Evolutionary conservation across 805 yeast species (phyloP).

Genomic region (Zygosaccharomyces kombuchaensis): DNA sequence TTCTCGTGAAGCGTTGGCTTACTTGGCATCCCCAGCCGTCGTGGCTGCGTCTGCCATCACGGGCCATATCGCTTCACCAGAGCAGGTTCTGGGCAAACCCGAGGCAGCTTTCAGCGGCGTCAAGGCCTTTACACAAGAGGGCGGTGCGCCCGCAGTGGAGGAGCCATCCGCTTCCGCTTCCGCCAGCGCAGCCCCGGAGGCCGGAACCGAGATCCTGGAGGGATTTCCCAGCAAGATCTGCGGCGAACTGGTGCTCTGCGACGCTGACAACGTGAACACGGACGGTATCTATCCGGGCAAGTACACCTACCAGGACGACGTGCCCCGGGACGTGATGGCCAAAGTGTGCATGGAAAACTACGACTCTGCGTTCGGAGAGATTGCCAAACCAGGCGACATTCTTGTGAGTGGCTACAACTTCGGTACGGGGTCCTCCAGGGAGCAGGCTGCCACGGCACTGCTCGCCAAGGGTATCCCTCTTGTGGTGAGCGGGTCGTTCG

Average conservation of each 20-base stretch:
- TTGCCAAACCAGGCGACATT: conserved; percentile 84
- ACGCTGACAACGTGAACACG: conserved; percentile 94
- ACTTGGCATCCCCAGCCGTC: conserved; percentile 93
- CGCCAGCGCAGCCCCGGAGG: conserved; percentile 34
- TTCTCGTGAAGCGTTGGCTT: conserved; percentile 91
- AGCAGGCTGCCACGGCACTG: conserved; percentile 98
- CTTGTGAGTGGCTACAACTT: conserved; percentile 90
- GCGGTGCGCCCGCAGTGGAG: conserved; percentile 25
- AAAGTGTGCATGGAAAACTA: conserved; percentile 99
- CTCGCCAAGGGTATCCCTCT: conserved; percentile 88
- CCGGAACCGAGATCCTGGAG: conserved; percentile 67
- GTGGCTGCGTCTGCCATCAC: conserved; percentile 98
- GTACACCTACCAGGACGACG: conserved; percentile 97
- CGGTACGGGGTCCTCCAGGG: conserved; percentile 98
- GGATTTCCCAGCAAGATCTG: conserved; percentile 88
- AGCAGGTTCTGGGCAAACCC: conserved; percentile 65
- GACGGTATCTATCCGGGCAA: conserved; percentile 99
- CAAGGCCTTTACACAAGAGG: conserved; percentile 24
- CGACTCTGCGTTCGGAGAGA: conserved; percentile 79
- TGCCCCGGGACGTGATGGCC: conserved; percentile 93
- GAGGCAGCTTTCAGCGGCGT: conserved; percentile 48
- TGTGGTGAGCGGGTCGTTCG: conserved; percentile 95
- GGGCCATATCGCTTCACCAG: conserved; percentile 91
- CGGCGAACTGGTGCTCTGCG: conserved; percentile 93
- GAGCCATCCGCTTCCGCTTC: conserved; percentile 23